These are phyloP conservation scores for Puccinia brachypodii DNA, from an alignment of 1,284 basidiomycete genomes.

Conservation along the genomic window DNA sequence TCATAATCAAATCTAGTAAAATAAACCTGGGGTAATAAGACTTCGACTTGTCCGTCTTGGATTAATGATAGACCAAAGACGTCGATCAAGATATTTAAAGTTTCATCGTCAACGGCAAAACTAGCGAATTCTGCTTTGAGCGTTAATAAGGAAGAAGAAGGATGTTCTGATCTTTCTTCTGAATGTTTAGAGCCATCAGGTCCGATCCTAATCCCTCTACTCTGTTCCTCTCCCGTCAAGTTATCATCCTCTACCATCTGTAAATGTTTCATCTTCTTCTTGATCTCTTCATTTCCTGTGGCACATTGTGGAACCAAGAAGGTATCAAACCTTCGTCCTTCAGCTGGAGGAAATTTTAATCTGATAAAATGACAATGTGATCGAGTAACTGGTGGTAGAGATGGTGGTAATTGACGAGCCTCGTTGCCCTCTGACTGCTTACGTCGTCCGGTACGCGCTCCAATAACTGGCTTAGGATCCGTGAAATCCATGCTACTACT, in stretches of 20 bases:
- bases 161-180: not conserved
- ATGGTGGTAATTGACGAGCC: slow-evolving; percentile 17
- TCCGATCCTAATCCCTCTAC: slow-evolving; percentile 41
- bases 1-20: slow-evolving; percentile 23
- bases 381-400: slow-evolving; percentile 46
- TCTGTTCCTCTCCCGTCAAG: slow-evolving; percentile 43
- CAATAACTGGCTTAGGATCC: slow-evolving; percentile 5
- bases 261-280: slow-evolving; percentile 31
- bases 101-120: slow-evolving; percentile 38
- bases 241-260: slow-evolving; percentile 31
- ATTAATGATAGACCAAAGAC: slow-evolving; percentile 38
- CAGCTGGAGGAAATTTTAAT: slow-evolving; percentile 28
- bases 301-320: slow-evolving; percentile 48
- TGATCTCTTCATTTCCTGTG: slow-evolving; percentile 42
- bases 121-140: slow-evolving; percentile 11
- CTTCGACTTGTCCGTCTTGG: slow-evolving; percentile 46
- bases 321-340: slow-evolving; percentile 31
- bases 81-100: slow-evolving; percentile 30
- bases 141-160: not conserved
- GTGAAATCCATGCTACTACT: not conserved
- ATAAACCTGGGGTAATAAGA: slow-evolving; percentile 17
- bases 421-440: slow-evolving; percentile 24
- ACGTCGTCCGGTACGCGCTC: not conserved
- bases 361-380: slow-evolving; percentile 48
- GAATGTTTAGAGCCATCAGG: slow-evolving; percentile 31